A percentile compares a stretch with the other conserved stretches of the same genome.
phyloP scores from a whole-genome alignment of 495 filamentous ascomycete genomes.

The Letharia lupina region DNA sequence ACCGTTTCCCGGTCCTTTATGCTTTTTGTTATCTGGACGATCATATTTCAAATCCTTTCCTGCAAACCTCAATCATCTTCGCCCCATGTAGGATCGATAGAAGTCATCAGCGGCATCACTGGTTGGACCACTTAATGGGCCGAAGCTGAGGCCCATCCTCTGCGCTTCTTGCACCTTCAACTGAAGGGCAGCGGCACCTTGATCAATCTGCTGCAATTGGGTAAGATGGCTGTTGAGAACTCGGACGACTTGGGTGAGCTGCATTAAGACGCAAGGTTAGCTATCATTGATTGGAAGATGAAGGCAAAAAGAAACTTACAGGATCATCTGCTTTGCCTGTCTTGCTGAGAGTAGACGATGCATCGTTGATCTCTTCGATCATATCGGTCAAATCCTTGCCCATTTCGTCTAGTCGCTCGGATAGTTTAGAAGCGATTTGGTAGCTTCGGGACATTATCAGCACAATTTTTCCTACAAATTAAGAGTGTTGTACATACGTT shows the following conservation, averaged over 20 bases:
- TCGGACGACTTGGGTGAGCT: slow-evolving; percentile 89
- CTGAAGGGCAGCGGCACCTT: slow-evolving; percentile 69
- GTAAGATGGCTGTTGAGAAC: slow-evolving; percentile 87
- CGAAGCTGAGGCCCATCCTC: slow-evolving; percentile 60
- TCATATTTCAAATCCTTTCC: neutral
- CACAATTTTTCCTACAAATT: neutral
- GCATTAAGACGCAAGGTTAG: slow-evolving; percentile 6
- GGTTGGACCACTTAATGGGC: slow-evolving; percentile 48
- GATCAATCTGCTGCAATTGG: slow-evolving; percentile 85
- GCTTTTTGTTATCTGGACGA: neutral
- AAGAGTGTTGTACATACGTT: slow-evolving; percentile 45
- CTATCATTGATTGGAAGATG: neutral
- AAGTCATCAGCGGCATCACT: slow-evolving; percentile 71
- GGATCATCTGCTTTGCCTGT: slow-evolving; percentile 84
- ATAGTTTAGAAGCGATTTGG: slow-evolving; percentile 82
- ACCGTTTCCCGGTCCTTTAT: neutral
- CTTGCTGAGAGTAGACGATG: slow-evolving; percentile 74
- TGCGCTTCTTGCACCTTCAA: slow-evolving; percentile 70
- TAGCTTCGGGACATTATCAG: slow-evolving; percentile 44
- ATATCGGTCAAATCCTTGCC: slow-evolving; percentile 83
- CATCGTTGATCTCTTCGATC: slow-evolving; percentile 95
- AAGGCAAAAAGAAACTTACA: slow-evolving; percentile 46
- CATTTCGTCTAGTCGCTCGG: slow-evolving; percentile 80
- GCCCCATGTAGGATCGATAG: slow-evolving; percentile 67
- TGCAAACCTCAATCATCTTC: slow-evolving; percentile 33